These are phyloP conservation scores for Fusarium palustre DNA, from an alignment of 2,329 filamentous ascomycete genomes.

Conservation along the genomic window DNA sequence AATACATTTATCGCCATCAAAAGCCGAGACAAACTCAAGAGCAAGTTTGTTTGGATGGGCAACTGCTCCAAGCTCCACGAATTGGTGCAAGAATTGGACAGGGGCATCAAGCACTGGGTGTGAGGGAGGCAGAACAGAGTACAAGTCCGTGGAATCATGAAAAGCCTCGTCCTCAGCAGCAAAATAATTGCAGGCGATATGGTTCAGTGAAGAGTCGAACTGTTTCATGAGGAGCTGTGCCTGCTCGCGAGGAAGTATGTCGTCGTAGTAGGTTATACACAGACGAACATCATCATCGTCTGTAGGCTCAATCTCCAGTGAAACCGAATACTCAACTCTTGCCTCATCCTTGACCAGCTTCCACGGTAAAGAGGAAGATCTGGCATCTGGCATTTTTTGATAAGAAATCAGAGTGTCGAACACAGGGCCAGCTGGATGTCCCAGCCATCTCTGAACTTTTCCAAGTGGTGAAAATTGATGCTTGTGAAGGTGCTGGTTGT, in stretches of 20 bases:
- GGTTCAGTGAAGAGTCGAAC: constrained; percentile 73
- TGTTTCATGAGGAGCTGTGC: constrained; percentile 75
- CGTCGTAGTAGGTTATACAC: constrained; percentile 73
- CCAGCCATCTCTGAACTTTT: constrained; percentile 78
- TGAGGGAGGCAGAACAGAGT: constrained; percentile 75
- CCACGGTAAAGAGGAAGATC: constrained; percentile 61
- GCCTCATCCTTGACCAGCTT: constrained; percentile 72
- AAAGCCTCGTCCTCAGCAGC: constrained; percentile 56
- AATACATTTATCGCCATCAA: constrained; percentile 59
- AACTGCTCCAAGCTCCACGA: constrained; percentile 75
- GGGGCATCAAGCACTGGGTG: constrained; percentile 67
- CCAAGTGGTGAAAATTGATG: constrained; percentile 78
- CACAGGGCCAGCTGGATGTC: constrained; percentile 70
- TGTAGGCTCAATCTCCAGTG: constrained; percentile 78
- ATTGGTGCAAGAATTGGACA: constrained; percentile 76
- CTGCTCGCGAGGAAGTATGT: constrained; percentile 76
- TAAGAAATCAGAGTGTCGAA: constrained; percentile 91
- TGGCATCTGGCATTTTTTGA: constrained; percentile 67
- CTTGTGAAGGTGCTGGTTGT: constrained; percentile 72
- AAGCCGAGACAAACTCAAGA: constrained; percentile 77
- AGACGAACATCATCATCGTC: constrained; percentile 64
- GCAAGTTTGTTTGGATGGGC: constrained; percentile 71
- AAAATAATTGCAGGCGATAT: constrained; percentile 65
- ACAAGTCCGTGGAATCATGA: constrained; percentile 53
- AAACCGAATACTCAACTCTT: constrained; percentile 81